Evolutionary conservation across 495 filamentous ascomycete species (phyloP).

Genomic region (Penicillium daleae): DNA sequence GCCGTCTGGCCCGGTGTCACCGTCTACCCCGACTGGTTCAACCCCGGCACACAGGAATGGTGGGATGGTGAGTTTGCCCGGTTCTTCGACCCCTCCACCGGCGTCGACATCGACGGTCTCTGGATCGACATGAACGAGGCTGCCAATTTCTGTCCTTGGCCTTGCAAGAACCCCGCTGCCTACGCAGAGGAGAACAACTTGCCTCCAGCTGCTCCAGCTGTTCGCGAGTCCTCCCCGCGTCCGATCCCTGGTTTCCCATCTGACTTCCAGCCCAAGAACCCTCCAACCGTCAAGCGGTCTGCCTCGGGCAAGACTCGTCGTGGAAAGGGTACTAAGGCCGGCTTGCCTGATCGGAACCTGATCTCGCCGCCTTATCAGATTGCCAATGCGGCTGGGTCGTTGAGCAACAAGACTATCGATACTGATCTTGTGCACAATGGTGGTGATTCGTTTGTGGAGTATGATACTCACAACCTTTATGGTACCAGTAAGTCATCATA

Average conservation of each 20-base stretch:
- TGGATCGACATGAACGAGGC: constrained; percentile 93
- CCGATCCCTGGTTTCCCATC: constrained; percentile 71
- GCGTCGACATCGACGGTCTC: constrained; percentile 81
- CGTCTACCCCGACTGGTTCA: constrained; percentile 86
- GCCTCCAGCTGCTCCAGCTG: constrained; percentile 67
- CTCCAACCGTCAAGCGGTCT: constrained; percentile 18
- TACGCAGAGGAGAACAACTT: constrained; percentile 57
- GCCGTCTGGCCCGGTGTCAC: constrained; percentile 87
- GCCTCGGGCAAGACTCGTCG: constrained; percentile 11
- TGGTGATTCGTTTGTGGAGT: constrained; percentile 64
- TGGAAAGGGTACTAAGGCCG: constrained; percentile 41
- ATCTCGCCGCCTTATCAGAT: constrained; percentile 76
- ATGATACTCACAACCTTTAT: constrained; percentile 86
- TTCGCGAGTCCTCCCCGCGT: constrained; percentile 58
- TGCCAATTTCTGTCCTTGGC: constrained; percentile 71
- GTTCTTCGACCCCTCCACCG: constrained; percentile 68
- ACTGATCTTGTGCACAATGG: constrained; percentile 74
- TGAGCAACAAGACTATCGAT: constrained; percentile 74
- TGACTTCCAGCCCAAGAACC: constrained; percentile 64
- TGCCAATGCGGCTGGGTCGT: constrained; percentile 68
- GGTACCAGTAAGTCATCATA: constrained; percentile 60
- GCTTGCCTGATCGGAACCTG: constrained; percentile 66
- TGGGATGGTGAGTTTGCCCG: constrained; percentile 73
- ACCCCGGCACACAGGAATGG: constrained; percentile 63
- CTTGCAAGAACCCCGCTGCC: constrained; percentile 65